Conservation (phyloP, 225 moss, liverwort and hornwort species). For the Physcomitrellopsis africana region DNA sequence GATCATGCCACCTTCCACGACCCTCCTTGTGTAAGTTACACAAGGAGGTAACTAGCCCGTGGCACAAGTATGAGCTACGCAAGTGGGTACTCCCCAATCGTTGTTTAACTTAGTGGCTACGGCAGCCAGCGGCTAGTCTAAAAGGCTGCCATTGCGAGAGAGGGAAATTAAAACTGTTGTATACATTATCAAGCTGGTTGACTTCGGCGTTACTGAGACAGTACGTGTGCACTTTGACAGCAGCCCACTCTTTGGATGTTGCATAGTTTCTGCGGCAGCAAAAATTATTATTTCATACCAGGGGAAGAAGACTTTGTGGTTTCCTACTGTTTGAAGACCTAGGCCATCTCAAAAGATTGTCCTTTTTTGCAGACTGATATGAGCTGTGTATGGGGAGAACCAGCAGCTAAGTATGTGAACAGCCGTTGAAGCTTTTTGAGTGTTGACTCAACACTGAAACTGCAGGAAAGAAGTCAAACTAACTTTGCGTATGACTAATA, state of each 20-base stretch:
- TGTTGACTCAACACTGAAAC: too few relatives aligned
- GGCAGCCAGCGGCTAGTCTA: neutral
- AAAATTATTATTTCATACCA: conserved; percentile 8
- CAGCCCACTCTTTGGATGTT: neutral
- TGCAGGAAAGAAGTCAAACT: too few relatives aligned
- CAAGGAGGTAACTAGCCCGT: neutral
- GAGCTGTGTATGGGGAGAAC: too few relatives aligned
- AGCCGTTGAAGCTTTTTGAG: too few relatives aligned
- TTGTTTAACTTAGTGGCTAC: neutral
- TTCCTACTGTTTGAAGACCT: neutral
- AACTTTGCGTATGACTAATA: too few relatives aligned
- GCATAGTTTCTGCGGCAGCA: neutral
- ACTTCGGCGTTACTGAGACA: conserved; percentile 2
- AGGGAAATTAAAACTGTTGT: neutral
- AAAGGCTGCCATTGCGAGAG: too few relatives aligned
- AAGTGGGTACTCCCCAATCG: conserved; percentile 17
- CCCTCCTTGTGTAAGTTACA: neutral
- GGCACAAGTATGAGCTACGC: neutral
- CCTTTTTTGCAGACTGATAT: neutral
- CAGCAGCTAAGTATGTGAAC: too few relatives aligned
- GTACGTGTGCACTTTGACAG: conserved; percentile 12
- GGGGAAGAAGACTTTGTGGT: conserved; percentile 2
- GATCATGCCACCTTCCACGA: neutral
- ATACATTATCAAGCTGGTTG: neutral
- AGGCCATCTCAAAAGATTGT: conserved; percentile 5